phyloP scores from a whole-genome alignment of 2,329 filamentous ascomycete species.

The Pseudogymnoascus sp. region DNA sequence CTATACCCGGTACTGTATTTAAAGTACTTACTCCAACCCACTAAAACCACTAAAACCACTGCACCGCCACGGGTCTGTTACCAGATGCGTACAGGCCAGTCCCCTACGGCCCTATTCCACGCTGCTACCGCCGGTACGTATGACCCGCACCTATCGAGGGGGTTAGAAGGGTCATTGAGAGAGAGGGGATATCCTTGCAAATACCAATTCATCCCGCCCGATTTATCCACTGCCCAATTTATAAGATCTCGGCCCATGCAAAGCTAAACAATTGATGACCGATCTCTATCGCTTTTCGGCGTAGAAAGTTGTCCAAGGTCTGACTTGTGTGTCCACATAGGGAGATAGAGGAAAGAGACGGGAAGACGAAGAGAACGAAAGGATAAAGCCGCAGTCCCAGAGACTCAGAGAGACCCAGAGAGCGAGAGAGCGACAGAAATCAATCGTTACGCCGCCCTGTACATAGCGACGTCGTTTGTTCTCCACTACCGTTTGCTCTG shows the following conservation, averaged over 20 bases:
- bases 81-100: background rate
- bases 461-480: background rate
- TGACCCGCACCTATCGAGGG: background rate
- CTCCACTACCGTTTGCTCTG: background rate
- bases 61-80: background rate
- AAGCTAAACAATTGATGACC: slow-evolving; percentile 1
- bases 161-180: background rate
- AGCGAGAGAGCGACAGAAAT: background rate
- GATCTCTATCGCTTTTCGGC: background rate
- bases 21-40: background rate
- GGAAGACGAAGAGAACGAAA: background rate
- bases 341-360: background rate
- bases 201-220: background rate
- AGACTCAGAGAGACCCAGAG: background rate
- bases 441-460: background rate
- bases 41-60: background rate
- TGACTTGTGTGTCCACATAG: background rate
- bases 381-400: background rate
- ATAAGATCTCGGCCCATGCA: slow-evolving; percentile 4
- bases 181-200: background rate
- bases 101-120: slow-evolving; percentile 1
- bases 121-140: slow-evolving; percentile 3
- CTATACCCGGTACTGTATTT: background rate
- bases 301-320: background rate
- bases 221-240: slow-evolving; percentile 2